phyloP scores from a whole-genome alignment of 495 filamentous ascomycete genomes.

The Podospora pseudoanserina region DNA sequence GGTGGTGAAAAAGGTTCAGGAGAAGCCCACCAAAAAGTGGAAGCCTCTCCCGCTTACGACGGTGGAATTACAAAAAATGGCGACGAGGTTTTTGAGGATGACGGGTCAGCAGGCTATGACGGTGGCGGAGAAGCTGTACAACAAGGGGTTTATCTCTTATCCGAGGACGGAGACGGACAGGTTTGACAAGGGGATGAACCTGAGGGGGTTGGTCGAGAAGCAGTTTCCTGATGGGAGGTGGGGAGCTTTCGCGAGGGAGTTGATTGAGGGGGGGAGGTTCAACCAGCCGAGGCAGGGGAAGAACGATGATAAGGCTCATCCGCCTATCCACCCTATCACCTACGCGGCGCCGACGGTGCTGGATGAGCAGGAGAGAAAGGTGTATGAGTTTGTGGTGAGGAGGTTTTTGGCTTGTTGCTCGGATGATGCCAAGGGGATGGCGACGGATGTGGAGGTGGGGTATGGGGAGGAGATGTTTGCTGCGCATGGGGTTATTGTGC shows the following conservation, averaged over 20 bases:
- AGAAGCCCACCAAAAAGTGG: slow-evolving; percentile 92
- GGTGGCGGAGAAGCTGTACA: slow-evolving; percentile 85
- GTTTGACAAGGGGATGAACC: slow-evolving; percentile 86
- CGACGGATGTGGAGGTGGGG: slow-evolving; percentile 76
- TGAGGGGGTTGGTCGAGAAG: slow-evolving; percentile 75
- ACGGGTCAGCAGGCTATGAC: slow-evolving; percentile 85
- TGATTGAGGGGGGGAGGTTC: slow-evolving; percentile 70
- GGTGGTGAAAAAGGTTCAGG: slow-evolving; percentile 74
- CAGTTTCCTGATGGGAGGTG: slow-evolving; percentile 71
- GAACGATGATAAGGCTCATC: slow-evolving; percentile 94
- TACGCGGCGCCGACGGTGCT: slow-evolving; percentile 64
- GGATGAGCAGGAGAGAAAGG: slow-evolving; percentile 61
- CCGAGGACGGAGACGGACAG: slow-evolving; percentile 96
- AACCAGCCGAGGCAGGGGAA: slow-evolving; percentile 74
- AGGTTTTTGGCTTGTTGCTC: slow-evolving; percentile 96
- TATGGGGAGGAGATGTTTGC: slow-evolving; percentile 83
- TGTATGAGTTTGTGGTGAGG: slow-evolving; percentile 93
- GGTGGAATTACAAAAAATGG: slow-evolving; percentile 98
- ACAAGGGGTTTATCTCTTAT: slow-evolving; percentile 93
- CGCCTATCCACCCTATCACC: slow-evolving; percentile 90
- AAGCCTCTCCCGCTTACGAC: slow-evolving; percentile 91
- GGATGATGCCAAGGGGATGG: slow-evolving; percentile 81
- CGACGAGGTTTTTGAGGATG: slow-evolving; percentile 78
- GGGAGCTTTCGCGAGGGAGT: slow-evolving; percentile 77
- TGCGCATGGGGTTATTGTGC: slow-evolving; percentile 77